Evolutionary conservation across 306 rosid species (phyloP), one percentile per base, ranked within the genome.

Genomic region (Inga laurina): DNA sequence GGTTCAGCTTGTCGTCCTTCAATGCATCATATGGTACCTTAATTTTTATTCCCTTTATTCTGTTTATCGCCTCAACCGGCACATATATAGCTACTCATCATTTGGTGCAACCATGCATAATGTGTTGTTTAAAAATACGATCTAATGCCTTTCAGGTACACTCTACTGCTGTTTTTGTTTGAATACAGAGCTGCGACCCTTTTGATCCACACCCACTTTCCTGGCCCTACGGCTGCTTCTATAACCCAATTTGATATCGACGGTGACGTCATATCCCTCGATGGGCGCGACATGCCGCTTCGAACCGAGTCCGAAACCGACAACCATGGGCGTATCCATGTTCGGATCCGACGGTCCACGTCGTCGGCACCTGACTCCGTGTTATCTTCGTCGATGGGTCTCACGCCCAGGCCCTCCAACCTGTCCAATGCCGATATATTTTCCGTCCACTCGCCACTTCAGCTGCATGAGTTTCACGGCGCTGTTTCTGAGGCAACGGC

Each of bases 1-100:
- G 98, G 97, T 94, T 70, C 98, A 94, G 78, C 92, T 95, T 10
- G 91, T 95, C 6, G 97, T 95, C 0, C 95, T 95, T 43, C 98
- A 95, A 59, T 94, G 98, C 81, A 94, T 94, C 76, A 89, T 94
- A 57, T 94, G 98, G 98, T 93, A 91, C 2, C 11, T 39, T 39
- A 39, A 39, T 8, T 18, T 8, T 7, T 19, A 37, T 37, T 19
- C 74, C 21, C 4, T 19, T 37, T n/a, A 65, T 65, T 5, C 32
- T 32, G n/a, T 66, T 3, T 66, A 5, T 24, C 8, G 5, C 35
- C 2, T 24, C 10, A 27, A 62, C 68, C 41, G 5, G 41, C 68
- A 4, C 39, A 27, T 12, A 62, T 37, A 37, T 37, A 37, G 43
- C 43, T 39, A 7, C 19, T 59, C 62, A 21, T 56, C 62, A 3